These are phyloP conservation scores for Chlamydomonas incerta DNA, from an alignment of 139 green algal species.

Conservation along the genomic window DNA sequence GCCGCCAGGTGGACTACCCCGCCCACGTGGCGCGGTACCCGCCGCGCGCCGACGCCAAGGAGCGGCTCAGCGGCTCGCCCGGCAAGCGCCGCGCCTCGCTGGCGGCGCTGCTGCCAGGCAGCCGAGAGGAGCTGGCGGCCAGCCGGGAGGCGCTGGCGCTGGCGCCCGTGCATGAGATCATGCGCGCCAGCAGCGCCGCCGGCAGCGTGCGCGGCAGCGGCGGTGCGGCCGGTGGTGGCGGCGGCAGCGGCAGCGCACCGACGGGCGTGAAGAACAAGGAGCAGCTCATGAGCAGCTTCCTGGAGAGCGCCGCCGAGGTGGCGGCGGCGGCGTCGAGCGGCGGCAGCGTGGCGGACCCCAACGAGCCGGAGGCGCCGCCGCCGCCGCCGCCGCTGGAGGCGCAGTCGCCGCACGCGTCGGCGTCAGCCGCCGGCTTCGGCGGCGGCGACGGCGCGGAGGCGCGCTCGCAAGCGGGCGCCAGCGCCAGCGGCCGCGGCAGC, in stretches of 20 bases:
- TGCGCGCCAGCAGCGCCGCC: too few relatives aligned
- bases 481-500: background rate
- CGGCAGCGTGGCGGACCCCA: slow-evolving; percentile 32
- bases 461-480: background rate
- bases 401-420: background rate
- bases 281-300: slow-evolving; percentile 15
- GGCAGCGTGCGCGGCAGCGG: too few relatives aligned
- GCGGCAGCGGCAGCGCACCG: too few relatives aligned
- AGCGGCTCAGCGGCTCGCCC: background rate
- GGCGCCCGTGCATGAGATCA: too few relatives aligned
- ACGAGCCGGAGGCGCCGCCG: background rate
- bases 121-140: background rate
- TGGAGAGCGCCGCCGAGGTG: slow-evolving; percentile 13
- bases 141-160: too few relatives aligned
- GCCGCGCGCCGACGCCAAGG: background rate
- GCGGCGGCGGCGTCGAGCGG: slow-evolving; percentile 10
- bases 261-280: background rate
- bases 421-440: background rate
- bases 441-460: background rate
- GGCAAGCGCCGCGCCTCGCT: background rate
- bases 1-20: slow-evolving; percentile 28
- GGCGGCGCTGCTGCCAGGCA: too few relatives aligned
- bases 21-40: slow-evolving; percentile 45
- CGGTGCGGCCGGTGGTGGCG: too few relatives aligned
- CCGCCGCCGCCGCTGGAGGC: background rate